phyloP scores from a whole-genome alignment of 2,329 filamentous ascomycete species.

The Botrytis cinerea region DNA sequence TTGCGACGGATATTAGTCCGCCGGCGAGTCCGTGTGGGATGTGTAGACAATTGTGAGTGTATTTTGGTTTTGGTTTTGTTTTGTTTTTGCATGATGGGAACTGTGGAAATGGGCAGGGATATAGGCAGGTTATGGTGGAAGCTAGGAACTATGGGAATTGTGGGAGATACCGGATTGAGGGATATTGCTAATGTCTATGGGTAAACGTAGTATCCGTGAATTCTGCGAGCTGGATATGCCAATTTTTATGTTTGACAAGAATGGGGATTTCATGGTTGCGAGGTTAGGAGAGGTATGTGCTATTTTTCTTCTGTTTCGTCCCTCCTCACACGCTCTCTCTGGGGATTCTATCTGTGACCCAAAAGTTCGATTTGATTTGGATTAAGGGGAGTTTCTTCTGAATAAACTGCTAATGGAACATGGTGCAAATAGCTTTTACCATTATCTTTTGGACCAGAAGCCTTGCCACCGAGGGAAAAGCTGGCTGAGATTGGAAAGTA shows the following conservation, averaged over 20 bases:
- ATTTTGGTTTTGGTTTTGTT: neutral
- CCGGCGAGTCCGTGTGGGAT: conserved; percentile 85
- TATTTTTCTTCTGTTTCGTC: neutral
- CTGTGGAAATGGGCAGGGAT: neutral
- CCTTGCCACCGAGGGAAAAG: conserved; percentile 9
- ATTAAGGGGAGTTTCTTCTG: too few relatives aligned
- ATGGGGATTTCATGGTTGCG: conserved; percentile 70
- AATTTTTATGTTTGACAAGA: conserved; percentile 89
- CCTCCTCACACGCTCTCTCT: neutral
- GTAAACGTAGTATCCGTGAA: conserved; percentile 67
- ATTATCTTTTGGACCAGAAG: conserved; percentile 23
- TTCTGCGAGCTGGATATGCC: conserved; percentile 70
- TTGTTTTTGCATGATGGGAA: neutral
- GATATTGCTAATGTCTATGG: neutral
- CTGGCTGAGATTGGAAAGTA: neutral
- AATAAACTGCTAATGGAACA: too few relatives aligned
- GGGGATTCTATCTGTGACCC: neutral
- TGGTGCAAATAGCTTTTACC: conserved; percentile 4
- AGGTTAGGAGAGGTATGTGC: conserved; percentile 64
- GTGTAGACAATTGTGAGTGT: conserved; percentile 83
- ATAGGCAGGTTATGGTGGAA: neutral
- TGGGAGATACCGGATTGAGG: neutral
- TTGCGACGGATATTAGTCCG: conserved; percentile 75
- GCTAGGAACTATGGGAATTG: neutral
- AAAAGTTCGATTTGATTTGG: too few relatives aligned